phyloP scores from a whole-genome alignment of 495 filamentous ascomycete species.

The Aspergillus nanangensis region DNA sequence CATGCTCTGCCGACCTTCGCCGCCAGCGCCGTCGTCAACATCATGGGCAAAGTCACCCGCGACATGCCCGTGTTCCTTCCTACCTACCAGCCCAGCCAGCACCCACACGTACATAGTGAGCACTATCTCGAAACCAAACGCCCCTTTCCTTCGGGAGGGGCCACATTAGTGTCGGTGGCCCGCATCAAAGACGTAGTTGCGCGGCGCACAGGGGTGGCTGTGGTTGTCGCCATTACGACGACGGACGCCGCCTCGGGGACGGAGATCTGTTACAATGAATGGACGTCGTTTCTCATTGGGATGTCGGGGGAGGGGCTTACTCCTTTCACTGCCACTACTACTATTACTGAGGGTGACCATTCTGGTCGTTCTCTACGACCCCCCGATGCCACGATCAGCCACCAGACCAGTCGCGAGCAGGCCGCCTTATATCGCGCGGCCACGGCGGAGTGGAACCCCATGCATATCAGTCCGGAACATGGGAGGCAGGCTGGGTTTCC shows the following conservation, averaged over 20 bases:
- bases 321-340: not conserved
- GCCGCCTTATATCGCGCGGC: conserved; percentile 2
- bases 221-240: not conserved
- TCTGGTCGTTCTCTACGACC: not conserved
- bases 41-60: conserved; percentile 1
- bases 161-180: not conserved
- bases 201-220: not conserved
- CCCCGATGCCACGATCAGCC: not conserved
- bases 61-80: conserved; percentile 1
- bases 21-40: conserved; percentile 2
- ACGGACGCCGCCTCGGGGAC: not conserved
- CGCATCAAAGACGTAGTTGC: not conserved
- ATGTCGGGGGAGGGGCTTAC: conserved; percentile 1
- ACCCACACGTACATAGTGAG: not conserved
- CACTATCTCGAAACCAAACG: not conserved
- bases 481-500: conserved; percentile 1
- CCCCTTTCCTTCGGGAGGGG: not conserved
- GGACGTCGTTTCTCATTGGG: conserved; percentile 5
- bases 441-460: conserved; percentile 4
- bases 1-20: conserved; percentile 3
- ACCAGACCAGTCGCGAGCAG: conserved; percentile 1
- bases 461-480: conserved; percentile 4
- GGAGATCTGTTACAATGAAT: conserved; percentile 4
- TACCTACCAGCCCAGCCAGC: not conserved
- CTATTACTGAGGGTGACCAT: not conserved